Percentiles rank a stretch among this genome's conserved stretches.
These are phyloP conservation scores for Populus tremula DNA, from an alignment of 345 rosid genomes.

Conservation along the genomic window DNA sequence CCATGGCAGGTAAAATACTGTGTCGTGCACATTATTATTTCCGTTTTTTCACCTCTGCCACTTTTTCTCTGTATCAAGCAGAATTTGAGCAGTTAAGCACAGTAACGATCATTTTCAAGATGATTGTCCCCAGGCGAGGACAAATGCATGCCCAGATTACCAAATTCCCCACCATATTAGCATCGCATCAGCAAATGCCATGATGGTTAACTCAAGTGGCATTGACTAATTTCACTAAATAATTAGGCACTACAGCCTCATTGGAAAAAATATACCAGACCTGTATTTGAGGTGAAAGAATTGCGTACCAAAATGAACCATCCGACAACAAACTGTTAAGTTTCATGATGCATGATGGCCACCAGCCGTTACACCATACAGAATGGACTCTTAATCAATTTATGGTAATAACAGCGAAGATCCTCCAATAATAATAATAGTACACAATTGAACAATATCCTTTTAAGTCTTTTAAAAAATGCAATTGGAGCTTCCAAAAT, in stretches of 20 bases:
- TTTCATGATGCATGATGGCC: neutral
- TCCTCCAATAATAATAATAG: neutral
- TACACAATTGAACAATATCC: neutral
- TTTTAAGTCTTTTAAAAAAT: neutral
- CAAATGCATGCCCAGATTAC: neutral
- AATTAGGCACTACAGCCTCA: neutral
- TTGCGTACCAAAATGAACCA: neutral
- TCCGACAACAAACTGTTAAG: neutral
- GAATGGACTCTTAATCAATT: neutral
- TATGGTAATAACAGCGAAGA: neutral
- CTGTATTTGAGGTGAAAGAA: neutral
- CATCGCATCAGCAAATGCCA: neutral
- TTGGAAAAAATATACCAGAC: neutral
- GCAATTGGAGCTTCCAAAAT: neutral
- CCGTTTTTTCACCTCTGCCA: conserved; percentile 68
- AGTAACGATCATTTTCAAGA: neutral
- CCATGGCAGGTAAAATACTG: conserved; percentile 6
- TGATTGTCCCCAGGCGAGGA: neutral
- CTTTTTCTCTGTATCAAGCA: conserved; percentile 64
- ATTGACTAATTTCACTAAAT: neutral
- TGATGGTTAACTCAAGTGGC: neutral
- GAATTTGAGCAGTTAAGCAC: neutral
- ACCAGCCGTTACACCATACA: neutral
- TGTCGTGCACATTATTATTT: neutral
- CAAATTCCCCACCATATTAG: neutral